These are phyloP conservation scores for Fistulifera pelliculosa DNA, from an alignment of 108 stramenopile species.

Conservation along the genomic window DNA sequence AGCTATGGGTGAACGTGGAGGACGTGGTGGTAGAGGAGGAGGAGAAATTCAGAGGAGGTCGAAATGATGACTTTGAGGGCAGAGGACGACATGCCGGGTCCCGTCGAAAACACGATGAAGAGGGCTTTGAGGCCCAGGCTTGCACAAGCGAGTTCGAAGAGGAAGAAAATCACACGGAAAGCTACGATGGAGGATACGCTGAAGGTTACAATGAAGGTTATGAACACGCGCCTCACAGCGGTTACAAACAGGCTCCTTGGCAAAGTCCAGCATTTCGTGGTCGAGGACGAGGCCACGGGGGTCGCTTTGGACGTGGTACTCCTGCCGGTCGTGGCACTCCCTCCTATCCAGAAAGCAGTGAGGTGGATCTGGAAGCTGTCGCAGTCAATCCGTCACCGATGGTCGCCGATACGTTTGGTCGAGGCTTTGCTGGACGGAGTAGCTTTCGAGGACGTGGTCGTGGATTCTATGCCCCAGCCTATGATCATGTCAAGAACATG, in stretches of 20 bases:
- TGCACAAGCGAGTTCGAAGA: neutral
- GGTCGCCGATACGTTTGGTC: constrained; percentile 27
- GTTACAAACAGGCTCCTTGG: constrained; percentile 4
- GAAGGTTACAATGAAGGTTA: constrained; percentile 8
- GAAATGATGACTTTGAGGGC: neutral
- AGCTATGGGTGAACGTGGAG: constrained; percentile 11
- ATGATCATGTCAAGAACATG: constrained; percentile 39
- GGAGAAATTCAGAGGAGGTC: constrained; percentile 1
- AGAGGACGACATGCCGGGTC: too few relatives aligned
- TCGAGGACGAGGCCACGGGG: constrained; percentile 12
- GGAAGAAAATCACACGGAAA: neutral
- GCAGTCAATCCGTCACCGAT: constrained; percentile 38
- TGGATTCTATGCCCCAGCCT: constrained; percentile 31
- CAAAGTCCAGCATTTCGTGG: constrained; percentile 7
- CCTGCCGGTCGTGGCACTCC: neutral
- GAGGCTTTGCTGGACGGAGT: constrained; percentile 30
- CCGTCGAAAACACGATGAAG: too few relatives aligned
- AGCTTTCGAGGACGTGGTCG: constrained; percentile 29
- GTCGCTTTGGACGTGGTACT: constrained; percentile 7
- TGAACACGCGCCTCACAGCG: neutral
- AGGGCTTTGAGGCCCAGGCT: constrained; percentile 1
- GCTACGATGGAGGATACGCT: neutral
- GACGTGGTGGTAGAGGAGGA: constrained; percentile 7
- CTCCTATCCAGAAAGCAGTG: neutral
- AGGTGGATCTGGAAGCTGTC: constrained; percentile 2